phyloP scores from a whole-genome alignment of 768 basidiomycete species.

The Lentinula boryana region DNA sequence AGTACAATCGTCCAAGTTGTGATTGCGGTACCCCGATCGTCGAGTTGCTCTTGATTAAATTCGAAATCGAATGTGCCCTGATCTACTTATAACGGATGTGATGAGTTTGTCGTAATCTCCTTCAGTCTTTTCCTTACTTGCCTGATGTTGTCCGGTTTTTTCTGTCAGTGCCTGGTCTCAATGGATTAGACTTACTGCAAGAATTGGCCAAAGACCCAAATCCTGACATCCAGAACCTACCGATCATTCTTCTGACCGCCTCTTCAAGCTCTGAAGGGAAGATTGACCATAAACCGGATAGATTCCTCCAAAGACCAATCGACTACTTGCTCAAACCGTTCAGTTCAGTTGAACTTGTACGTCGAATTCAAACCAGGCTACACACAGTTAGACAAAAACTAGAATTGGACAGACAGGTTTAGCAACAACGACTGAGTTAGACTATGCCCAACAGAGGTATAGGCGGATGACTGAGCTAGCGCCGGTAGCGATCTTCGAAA shows the following conservation, averaged over 20 bases:
- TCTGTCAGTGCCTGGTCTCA: constrained; percentile 3
- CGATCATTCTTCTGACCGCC: constrained; percentile 2
- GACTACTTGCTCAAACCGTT: constrained; percentile 3
- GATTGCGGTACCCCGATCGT: constrained; percentile 1
- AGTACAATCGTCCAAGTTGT: neutral
- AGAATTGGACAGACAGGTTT: constrained; percentile 1
- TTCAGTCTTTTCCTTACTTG: too few species aligned
- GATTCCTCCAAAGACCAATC: neutral
- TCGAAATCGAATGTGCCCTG: neutral
- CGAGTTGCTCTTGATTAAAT: constrained; percentile 5
- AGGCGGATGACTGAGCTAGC: constrained; percentile 3
- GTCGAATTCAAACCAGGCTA: neutral
- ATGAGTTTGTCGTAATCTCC: neutral
- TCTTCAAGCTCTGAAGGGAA: neutral
- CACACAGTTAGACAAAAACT: neutral
- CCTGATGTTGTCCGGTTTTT: neutral
- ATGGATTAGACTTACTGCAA: neutral
- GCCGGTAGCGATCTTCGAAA: constrained; percentile 4
- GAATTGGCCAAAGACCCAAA: neutral
- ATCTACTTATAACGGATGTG: constrained; percentile 5
- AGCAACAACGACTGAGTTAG: neutral
- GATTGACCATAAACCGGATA: neutral
- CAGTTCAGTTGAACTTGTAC: neutral
- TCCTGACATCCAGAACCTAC: neutral
- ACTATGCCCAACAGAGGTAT: neutral